Evolutionary conservation across 345 rosid genomes (phyloP), one percentile per base, ranked within the genome.

Genomic region (Reutealis trisperma): DNA sequence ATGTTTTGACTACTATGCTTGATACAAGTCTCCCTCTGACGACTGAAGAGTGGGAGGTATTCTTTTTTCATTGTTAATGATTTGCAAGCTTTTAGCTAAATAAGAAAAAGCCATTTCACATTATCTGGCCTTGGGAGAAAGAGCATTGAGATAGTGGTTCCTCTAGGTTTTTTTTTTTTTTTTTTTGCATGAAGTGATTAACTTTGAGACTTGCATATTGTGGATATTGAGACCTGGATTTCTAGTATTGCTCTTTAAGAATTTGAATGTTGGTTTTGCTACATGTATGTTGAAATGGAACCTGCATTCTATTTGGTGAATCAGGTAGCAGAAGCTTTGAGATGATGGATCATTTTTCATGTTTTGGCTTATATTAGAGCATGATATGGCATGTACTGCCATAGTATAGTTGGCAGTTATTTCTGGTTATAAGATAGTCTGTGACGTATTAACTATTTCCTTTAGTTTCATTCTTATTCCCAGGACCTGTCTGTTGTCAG

Each of bases 1-100:
- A 96, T 83, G 99, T 77, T 58, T 8, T 96, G 88, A 96, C 98
- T 42, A 96, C 98, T 75, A 96, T 96, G 97, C 90, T 96, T 64
- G 99, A 93, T 87, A 97, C 99, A 76, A 88, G 90, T 24, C 90
- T 96, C 70, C 98, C 97, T 58, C 97, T 96, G 75, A 96, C 99
- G 19, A 96, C 99, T 77, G 82, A 97, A 45, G 99, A 96, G 88
- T 96, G 98, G 98, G 96, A 96, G 99, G 99, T 92, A 78, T 51
- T 54, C 14, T 79, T 45, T 55, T 60, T 65, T 60, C 45, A 5
- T 6, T 41, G 41, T 22, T 49, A 41, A 18, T 34, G 19, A 24
- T 75, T 41, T 24, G 1, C 13, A 14, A 12, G 14, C 41, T 25
- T 37, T 58, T 25, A 41, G 32, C 21, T 66, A 8, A 18, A 30